Evolutionary conservation across 805 yeast species (phyloP).

Genomic region (Suhomyces emberorum): DNA sequence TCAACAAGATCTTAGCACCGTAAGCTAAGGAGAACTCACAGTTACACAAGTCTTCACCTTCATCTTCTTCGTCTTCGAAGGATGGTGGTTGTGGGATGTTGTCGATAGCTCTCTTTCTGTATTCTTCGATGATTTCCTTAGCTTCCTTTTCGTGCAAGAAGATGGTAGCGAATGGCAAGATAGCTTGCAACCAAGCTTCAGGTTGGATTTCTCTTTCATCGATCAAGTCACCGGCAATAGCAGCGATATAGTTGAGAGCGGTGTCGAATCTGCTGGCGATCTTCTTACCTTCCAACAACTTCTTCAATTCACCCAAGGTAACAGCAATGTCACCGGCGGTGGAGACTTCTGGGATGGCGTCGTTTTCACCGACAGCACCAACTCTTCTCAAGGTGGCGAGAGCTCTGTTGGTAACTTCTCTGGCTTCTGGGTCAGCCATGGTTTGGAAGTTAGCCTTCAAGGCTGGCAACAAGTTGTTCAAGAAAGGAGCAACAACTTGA

Average conservation of each 20-base stretch:
- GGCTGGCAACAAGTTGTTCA: constrained; percentile 93
- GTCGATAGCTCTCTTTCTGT: constrained; percentile 94
- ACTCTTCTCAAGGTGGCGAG: constrained; percentile 97
- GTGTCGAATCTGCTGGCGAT: constrained; percentile 73
- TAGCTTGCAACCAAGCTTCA: constrained; percentile 81
- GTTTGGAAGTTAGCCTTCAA: constrained; percentile 89
- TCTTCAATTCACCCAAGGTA: constrained; percentile 77
- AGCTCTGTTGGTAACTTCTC: constrained; percentile 97
- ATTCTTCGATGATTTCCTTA: constrained; percentile 85
- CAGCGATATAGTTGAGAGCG: constrained; percentile 81
- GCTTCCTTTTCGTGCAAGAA: constrained; percentile 93
- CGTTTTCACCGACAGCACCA: constrained; percentile 92
- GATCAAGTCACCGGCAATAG: constrained; percentile 97
- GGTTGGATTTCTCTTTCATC: constrained; percentile 95
- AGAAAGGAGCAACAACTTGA: constrained; percentile 99
- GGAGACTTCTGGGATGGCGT: constrained; percentile 92
- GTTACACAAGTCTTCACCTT: constrained; percentile 99
- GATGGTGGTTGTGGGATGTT: constrained; percentile 96
- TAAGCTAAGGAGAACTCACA: constrained; percentile 99
- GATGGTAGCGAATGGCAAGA: constrained; percentile 93
- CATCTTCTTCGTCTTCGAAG: constrained; percentile 96
- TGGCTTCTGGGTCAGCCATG: constrained; percentile 99
- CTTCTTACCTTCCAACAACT: constrained; percentile 65
- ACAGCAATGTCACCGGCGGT: constrained; percentile 96
- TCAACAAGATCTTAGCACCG: constrained; percentile 99